These are phyloP conservation scores for Colletotrichum sp. DNA, from an alignment of 2,329 filamentous ascomycete genomes.

Conservation along the genomic window DNA sequence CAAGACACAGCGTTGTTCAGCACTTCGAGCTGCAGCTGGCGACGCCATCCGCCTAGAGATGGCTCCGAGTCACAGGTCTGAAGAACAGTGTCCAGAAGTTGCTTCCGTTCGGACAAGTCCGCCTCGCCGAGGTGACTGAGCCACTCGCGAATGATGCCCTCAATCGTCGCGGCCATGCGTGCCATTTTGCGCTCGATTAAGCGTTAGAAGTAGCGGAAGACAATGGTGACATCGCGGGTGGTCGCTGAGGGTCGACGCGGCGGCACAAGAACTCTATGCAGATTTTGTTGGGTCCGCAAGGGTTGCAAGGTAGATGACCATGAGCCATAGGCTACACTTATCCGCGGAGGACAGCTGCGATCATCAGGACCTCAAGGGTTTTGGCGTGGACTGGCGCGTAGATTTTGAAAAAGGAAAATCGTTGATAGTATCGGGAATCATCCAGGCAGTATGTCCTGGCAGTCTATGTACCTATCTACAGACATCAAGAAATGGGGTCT, in stretches of 20 bases:
- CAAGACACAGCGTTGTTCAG: background rate
- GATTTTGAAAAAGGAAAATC: background rate
- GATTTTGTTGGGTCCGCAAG: background rate
- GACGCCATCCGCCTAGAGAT: background rate
- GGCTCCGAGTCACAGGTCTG: background rate
- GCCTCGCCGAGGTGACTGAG: background rate
- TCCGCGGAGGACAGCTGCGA: background rate
- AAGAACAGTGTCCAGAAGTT: background rate
- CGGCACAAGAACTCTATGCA: background rate
- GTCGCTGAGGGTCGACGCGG: background rate
- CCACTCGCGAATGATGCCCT: background rate
- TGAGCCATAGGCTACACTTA: background rate
- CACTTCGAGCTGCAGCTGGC: background rate
- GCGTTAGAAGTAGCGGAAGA: background rate
- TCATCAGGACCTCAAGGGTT: fast-evolving
- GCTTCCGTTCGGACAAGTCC: background rate
- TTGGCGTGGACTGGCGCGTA: background rate
- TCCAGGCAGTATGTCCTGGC: constrained; percentile 12
- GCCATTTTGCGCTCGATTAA: background rate
- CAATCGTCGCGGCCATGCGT: background rate
- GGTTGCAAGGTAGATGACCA: background rate
- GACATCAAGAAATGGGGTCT: constrained; percentile 20
- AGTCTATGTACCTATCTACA: constrained; percentile 22
- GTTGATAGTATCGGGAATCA: constrained; percentile 20
- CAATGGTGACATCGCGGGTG: background rate